phyloP scores from a whole-genome alignment of 768 basidiomycete genomes.

The Boletus insuetus region DNA sequence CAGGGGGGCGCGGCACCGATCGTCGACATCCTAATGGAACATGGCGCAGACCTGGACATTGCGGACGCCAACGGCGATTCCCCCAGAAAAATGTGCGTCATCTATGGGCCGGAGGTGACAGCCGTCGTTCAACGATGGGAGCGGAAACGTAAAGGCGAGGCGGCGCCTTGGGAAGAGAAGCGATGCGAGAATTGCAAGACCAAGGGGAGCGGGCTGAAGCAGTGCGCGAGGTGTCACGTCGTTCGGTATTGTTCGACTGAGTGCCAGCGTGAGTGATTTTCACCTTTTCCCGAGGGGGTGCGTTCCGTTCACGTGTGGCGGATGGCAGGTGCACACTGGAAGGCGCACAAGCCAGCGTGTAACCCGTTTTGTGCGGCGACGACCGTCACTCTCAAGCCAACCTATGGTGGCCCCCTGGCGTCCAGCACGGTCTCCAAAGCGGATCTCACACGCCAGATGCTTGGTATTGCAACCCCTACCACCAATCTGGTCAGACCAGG shows the following conservation, averaged over 20 bases:
- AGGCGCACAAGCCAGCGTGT: constrained; percentile 46
- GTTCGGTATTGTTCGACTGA: constrained; percentile 51
- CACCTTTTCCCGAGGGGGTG: too few species aligned
- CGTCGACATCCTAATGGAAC: constrained; percentile 49
- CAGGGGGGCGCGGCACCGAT: constrained; percentile 31
- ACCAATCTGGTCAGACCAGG: constrained; percentile 18
- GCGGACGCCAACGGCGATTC: constrained; percentile 39
- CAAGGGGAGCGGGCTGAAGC: constrained; percentile 34
- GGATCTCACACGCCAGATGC: constrained; percentile 28
- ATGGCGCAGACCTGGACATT: constrained; percentile 44
- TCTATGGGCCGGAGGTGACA: constrained; percentile 43
- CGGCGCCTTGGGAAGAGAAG: constrained; percentile 41
- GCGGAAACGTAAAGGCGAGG: constrained; percentile 42
- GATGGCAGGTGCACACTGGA: constrained; percentile 45
- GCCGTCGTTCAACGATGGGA: constrained; percentile 47
- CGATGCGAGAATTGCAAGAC: constrained; percentile 40
- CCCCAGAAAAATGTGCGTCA: constrained; percentile 30
- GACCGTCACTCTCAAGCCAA: constrained; percentile 47
- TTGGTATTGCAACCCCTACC: constrained; percentile 28
- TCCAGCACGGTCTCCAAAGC: constrained; percentile 24
- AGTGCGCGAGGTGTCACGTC: constrained; percentile 44
- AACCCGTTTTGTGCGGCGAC: constrained; percentile 41
- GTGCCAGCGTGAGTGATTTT: constrained; percentile 48
- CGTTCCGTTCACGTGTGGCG: background rate
- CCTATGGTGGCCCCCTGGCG: constrained; percentile 26